Conservation (phyloP, 164 flowering plant species). For the Magnolia sinica region DNA sequence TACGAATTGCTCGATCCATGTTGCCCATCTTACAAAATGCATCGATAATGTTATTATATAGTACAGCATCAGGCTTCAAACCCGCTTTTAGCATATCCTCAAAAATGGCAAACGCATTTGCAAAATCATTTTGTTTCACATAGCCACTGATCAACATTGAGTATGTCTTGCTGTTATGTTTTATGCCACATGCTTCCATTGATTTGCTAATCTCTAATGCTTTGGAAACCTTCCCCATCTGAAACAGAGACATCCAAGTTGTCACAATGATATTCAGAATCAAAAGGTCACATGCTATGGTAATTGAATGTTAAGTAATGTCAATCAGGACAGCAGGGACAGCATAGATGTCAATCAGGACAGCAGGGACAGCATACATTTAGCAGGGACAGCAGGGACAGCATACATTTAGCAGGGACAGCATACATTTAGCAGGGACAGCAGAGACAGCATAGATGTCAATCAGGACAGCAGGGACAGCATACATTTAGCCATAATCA, state of each 20-base stretch:
- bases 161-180: conserved; percentile 91
- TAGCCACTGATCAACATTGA: conserved; percentile 95
- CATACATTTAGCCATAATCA: no score
- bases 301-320: no score
- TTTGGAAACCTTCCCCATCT: conserved; percentile 82
- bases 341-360: no score
- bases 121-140: conserved; percentile 82
- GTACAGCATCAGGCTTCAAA: conserved; percentile 84
- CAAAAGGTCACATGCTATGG: neutral
- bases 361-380: no score
- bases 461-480: no score
- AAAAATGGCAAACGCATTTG: conserved; percentile 89
- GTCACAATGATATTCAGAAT: neutral
- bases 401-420: no score
- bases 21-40: conserved; percentile 98
- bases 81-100: conserved; percentile 82
- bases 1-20: conserved; percentile 82
- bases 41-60: conserved; percentile 79
- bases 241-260: conserved; percentile 23
- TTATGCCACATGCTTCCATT: conserved; percentile 76
- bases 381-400: no score
- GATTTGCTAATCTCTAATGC: conserved; percentile 76
- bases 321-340: no score
- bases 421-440: no score
- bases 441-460: no score